Percentiles rank a stretch among this genome's conserved stretches.
Conservation (phyloP, 331 rosid species). For the Malus hybrid region DNA sequence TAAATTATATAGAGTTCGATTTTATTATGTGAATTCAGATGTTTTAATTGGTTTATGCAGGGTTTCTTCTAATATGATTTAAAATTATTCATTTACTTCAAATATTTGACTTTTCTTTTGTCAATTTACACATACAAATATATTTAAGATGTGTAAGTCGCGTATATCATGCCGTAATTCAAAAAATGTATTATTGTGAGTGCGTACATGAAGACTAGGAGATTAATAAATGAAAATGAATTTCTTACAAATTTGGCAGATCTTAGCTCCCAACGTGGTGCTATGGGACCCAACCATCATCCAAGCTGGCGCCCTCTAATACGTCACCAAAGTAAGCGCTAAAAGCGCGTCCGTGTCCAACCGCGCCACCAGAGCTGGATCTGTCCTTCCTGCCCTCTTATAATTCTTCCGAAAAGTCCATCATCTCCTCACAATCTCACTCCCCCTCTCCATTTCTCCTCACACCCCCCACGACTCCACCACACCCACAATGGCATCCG, state of each 20-base stretch:
- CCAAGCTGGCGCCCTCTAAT: background rate
- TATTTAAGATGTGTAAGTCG: too few species aligned
- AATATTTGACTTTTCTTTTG: too few species aligned
- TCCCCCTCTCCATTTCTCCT: background rate
- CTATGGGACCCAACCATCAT: background rate
- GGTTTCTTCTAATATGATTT: too few species aligned
- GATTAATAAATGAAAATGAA: too few species aligned
- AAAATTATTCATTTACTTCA: too few species aligned
- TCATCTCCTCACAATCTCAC: background rate
- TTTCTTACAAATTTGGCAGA: background rate
- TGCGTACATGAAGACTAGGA: too few species aligned
- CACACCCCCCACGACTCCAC: background rate
- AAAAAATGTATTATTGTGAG: rapidly evolving
- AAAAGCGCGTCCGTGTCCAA: constrained; percentile 8
- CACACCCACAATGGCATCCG: constrained; percentile 39
- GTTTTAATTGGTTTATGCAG: too few species aligned
- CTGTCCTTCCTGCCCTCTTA: background rate
- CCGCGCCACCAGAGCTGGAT: background rate
- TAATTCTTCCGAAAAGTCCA: background rate
- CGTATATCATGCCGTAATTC: too few species aligned
- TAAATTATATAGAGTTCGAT: too few species aligned
- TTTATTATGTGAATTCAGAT: too few species aligned
- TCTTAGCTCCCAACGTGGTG: background rate
- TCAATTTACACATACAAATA: too few species aligned
- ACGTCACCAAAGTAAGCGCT: background rate